Percentiles rank a stretch among this genome's conserved stretches.
Evolutionary conservation across 192 early-diverging fungal genomes (phyloP).

Genomic region (Coemansia sp.): DNA sequence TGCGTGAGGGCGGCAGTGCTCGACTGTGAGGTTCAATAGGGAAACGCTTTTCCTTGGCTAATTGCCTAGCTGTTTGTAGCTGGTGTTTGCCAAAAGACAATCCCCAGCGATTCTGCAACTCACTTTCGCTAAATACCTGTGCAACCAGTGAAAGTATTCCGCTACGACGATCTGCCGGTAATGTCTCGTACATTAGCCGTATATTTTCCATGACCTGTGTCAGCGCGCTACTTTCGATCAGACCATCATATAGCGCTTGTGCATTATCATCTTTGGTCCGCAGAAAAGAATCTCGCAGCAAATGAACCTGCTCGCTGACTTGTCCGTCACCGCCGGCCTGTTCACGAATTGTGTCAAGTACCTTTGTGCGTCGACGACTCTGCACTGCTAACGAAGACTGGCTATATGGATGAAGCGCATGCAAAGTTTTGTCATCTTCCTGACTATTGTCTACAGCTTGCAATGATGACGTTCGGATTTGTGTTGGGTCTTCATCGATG

Average conservation of each 20-base stretch:
- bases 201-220: conserved; percentile 18
- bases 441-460: too few species aligned
- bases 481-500: too few species aligned
- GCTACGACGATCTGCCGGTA: conserved; percentile 8
- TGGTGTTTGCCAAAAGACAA: conserved; percentile 29
- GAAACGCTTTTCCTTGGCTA: conserved; percentile 14
- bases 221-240: conserved; percentile 3
- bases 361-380: conserved; percentile 29
- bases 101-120: conserved; percentile 17
- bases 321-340: conserved; percentile 5
- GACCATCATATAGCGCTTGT: neutral
- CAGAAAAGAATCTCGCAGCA: conserved; percentile 20
- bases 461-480: too few species aligned
- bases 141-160: conserved; percentile 27
- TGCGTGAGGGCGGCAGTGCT: conserved; percentile 10
- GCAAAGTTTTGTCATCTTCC: too few species aligned
- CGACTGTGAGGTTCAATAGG: neutral
- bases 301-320: conserved; percentile 6
- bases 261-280: neutral
- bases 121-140: conserved; percentile 9
- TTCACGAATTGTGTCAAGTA: conserved; percentile 5
- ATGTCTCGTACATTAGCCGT: conserved; percentile 12
- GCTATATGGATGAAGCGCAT: conserved; percentile 11
- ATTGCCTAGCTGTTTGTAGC: conserved; percentile 12
- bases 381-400: conserved; percentile 23